These are phyloP conservation scores for Escovopsis sp. DNA, from an alignment of 2,329 filamentous ascomycete species.

Conservation along the genomic window DNA sequence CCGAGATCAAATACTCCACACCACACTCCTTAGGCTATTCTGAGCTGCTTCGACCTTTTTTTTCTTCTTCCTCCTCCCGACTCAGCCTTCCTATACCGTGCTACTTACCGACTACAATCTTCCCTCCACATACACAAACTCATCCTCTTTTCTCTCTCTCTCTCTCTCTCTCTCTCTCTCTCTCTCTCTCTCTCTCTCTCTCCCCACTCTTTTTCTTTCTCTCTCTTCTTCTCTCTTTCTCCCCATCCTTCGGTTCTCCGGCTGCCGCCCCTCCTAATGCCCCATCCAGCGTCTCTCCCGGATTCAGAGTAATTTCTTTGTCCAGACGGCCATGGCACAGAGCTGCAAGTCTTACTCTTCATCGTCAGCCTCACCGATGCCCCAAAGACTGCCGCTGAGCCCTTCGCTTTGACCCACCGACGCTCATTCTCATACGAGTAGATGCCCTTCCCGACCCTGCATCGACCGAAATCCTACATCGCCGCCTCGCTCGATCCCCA, in stretches of 20 bases:
- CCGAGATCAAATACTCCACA: no score
- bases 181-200: not conserved
- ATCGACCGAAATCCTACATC: not conserved
- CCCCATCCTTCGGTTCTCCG: not conserved
- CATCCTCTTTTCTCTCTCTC: not conserved
- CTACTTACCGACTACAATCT: no score
- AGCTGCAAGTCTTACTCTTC: slow-evolving; percentile 2
- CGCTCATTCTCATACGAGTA: not conserved
- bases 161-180: not conserved
- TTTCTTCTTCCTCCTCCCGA: not conserved
- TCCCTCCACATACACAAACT: no score
- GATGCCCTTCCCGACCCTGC: no score
- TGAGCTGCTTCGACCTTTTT: not conserved
- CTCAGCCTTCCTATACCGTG: not conserved
- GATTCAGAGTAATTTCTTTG: not conserved
- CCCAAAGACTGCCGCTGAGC: slow-evolving; percentile 2
- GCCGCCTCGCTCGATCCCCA: slow-evolving; percentile 1
- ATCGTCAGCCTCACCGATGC: slow-evolving; percentile 1
- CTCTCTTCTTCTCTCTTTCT: not conserved
- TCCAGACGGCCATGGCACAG: slow-evolving; percentile 7
- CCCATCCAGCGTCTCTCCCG: not conserved
- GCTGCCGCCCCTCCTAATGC: not conserved
- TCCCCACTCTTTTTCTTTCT: not conserved
- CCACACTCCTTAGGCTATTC: no score
- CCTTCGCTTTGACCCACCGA: not conserved